A percentile compares a stretch with the other conserved stretches of the same genome.
Conservation (phyloP, 495 filamentous ascomycete species). For the Penicillium turbatum region DNA sequence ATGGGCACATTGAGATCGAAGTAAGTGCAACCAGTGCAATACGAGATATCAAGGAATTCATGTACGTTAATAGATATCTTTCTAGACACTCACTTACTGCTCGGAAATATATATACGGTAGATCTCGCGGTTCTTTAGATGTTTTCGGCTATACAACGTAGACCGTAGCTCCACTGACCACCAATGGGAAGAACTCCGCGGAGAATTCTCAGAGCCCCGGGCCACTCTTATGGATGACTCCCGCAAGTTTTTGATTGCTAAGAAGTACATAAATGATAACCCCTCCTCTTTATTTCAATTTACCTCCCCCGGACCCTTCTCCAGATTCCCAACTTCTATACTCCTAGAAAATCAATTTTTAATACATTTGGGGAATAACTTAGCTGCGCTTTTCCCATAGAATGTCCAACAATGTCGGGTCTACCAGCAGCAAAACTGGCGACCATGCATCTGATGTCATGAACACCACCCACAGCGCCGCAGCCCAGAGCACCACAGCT, state of each 20-base stretch:
- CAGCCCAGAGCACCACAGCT: constrained; percentile 3
- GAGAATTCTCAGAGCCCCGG: neutral
- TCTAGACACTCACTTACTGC: too few relatives aligned
- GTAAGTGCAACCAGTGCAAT: too few relatives aligned
- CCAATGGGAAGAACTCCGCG: constrained; percentile 19
- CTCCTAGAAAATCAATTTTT: neutral
- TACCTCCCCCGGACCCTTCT: neutral
- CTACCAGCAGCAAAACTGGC: constrained; percentile 9
- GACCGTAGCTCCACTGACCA: neutral
- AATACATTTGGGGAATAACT: neutral
- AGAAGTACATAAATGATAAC: neutral
- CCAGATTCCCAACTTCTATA: neutral
- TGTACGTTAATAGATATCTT: neutral
- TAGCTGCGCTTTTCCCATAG: constrained; percentile 10
- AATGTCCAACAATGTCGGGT: constrained; percentile 22
- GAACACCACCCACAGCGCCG: neutral
- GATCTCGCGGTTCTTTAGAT: too few relatives aligned
- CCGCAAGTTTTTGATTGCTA: constrained; percentile 13
- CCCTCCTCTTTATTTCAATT: constrained; percentile 2
- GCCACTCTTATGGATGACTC: constrained; percentile 8
- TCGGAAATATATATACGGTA: too few relatives aligned
- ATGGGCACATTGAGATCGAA: neutral
- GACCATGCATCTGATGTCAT: constrained; percentile 10
- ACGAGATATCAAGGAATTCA: neutral
- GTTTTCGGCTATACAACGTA: too few relatives aligned